Evolutionary conservation across 2,329 filamentous ascomycete genomes (phyloP).

Genomic region (Nigrospora sphaerica): DNA sequence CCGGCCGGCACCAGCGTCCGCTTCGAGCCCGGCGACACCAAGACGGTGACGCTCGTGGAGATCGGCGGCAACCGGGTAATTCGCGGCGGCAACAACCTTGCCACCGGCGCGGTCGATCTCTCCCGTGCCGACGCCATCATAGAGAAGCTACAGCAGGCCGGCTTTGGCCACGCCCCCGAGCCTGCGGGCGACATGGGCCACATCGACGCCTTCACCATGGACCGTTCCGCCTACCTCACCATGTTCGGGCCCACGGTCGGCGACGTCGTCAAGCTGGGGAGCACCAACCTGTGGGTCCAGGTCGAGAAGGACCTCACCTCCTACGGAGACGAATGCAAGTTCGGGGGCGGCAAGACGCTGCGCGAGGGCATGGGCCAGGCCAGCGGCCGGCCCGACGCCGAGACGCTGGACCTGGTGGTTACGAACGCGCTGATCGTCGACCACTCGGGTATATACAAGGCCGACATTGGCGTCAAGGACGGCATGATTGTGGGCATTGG

Average conservation of each 20-base stretch:
- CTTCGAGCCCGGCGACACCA: conserved; percentile 89
- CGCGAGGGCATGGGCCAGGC: conserved; percentile 95
- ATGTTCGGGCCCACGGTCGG: conserved; percentile 95
- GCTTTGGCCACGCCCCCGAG: conserved; percentile 72
- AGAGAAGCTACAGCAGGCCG: conserved; percentile 57
- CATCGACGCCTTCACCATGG: conserved; percentile 62
- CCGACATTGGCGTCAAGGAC: conserved; percentile 88
- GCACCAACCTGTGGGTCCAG: conserved; percentile 83
- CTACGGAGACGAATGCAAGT: conserved; percentile 92
- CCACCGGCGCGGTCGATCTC: conserved; percentile 63
- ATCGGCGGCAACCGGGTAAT: conserved; percentile 78
- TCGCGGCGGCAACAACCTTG: conserved; percentile 75
- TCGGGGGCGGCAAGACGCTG: conserved; percentile 89
- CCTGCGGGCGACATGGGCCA: conserved; percentile 46
- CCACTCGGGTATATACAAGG: conserved; percentile 91
- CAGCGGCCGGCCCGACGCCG: conserved; percentile 62
- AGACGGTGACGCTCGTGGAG: conserved; percentile 83
- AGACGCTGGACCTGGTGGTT: conserved; percentile 77
- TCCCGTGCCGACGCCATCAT: conserved; percentile 60
- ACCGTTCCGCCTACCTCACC: conserved; percentile 67
- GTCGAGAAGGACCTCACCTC: conserved; percentile 79
- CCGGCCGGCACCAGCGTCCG: conserved; percentile 85
- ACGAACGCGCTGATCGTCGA: conserved; percentile 88
- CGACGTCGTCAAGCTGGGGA: conserved; percentile 73
- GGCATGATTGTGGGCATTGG: conserved; percentile 83